phyloP scores from a whole-genome alignment of 805 yeast genomes.

The Saccharomyces paradoxus region DNA sequence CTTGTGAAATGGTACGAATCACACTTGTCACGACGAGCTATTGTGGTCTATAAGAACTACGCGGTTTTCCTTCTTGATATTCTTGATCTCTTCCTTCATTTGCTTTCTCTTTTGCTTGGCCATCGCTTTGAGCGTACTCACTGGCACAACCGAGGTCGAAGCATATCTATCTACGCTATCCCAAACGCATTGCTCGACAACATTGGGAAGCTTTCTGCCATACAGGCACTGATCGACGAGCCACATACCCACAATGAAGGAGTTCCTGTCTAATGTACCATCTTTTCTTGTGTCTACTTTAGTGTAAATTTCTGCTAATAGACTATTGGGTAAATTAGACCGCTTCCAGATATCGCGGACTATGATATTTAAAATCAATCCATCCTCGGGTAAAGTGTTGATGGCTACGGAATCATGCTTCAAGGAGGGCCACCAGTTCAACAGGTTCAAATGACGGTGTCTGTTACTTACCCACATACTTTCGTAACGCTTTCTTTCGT shows the following conservation, averaged over 20 bases:
- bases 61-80: conserved; percentile 18
- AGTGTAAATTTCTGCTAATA: conserved; percentile 56
- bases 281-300: conserved; percentile 57
- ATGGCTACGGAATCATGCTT: conserved; percentile 3
- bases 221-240: conserved; percentile 88
- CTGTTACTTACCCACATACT: conserved; percentile 88
- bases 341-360: conserved; percentile 75
- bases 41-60: background rate
- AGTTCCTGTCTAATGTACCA: conserved; percentile 68
- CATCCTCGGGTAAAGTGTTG: conserved; percentile 17
- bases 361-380: conserved; percentile 36
- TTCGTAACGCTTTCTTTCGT: conserved; percentile 80
- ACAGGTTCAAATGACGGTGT: conserved; percentile 46
- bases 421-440: conserved; percentile 21
- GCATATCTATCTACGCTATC: conserved; percentile 43
- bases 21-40: background rate
- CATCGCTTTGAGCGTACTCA: conserved; percentile 6
- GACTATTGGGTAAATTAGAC: conserved; percentile 57
- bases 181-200: conserved; percentile 67
- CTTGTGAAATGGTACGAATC: background rate
- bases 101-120: conserved; percentile 16
- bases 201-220: conserved; percentile 79
- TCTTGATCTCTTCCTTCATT: conserved; percentile 17
- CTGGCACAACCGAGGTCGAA: conserved; percentile 7
- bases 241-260: conserved; percentile 94